phyloP scores from a whole-genome alignment of 78 protist genomes.

The Planoprotostelium fungivorum region DNA sequence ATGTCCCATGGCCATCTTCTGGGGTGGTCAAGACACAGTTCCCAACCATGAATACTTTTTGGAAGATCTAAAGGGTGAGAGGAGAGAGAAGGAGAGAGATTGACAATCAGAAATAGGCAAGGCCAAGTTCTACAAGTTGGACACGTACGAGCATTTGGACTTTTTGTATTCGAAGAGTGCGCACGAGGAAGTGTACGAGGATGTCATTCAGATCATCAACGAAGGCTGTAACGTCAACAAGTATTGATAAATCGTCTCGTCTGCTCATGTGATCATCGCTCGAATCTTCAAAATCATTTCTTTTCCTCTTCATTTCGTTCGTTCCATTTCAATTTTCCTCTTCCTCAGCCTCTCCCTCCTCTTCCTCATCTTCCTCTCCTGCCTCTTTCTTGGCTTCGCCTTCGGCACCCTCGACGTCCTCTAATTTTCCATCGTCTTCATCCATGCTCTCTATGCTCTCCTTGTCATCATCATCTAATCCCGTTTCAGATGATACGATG shows the following conservation, averaged over 20 bases:
- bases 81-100: constrained; percentile 1
- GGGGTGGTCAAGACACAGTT: constrained; percentile 54
- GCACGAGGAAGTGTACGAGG: constrained; percentile 1
- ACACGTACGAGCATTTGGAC: constrained; percentile 56
- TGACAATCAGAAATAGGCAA: background rate
- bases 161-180: constrained; percentile 55
- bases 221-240: too few relatives aligned
- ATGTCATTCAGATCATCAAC: background rate
- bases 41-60: constrained; percentile 41
- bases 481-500: background rate
- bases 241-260: too few relatives aligned
- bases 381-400: constrained; percentile 15
- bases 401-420: constrained; percentile 19
- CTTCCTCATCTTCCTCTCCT: constrained; percentile 15
- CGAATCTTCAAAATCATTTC: too few relatives aligned
- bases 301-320: too few relatives aligned
- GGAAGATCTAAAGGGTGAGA: constrained; percentile 18
- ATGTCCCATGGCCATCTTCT: constrained; percentile 54
- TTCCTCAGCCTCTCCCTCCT: constrained; percentile 7
- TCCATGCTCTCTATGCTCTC: constrained; percentile 14
- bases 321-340: constrained; percentile 1
- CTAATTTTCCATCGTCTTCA: background rate
- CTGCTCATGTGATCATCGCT: too few relatives aligned
- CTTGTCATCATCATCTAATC: background rate
- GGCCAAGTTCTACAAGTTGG: constrained; percentile 14